These are phyloP conservation scores for Daldinia caldariorum DNA, from an alignment of 495 filamentous ascomycete species.

Conservation along the genomic window DNA sequence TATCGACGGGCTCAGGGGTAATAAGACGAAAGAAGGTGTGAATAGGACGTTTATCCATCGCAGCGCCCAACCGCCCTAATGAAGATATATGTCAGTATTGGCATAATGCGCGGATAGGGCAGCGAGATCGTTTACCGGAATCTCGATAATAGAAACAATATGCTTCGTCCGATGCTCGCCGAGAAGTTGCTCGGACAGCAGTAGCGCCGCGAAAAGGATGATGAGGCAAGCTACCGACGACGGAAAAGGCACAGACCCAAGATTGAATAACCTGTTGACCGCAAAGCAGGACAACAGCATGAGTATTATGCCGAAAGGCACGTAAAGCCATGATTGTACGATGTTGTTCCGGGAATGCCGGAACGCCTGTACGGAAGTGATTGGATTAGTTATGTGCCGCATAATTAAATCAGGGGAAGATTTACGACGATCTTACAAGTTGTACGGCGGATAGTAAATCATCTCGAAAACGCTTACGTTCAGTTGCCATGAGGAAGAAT, in stretches of 20 bases:
- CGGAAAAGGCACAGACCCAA: conserved; percentile 61
- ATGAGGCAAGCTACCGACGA: conserved; percentile 63
- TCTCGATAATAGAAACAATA: conserved; percentile 57
- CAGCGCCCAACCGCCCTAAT: conserved; percentile 62
- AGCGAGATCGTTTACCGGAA: conserved; percentile 53
- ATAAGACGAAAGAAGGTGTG: conserved; percentile 63
- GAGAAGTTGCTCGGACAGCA: conserved; percentile 54
- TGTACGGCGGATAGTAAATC: conserved; percentile 31
- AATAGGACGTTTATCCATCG: conserved; percentile 66
- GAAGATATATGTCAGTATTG: conserved; percentile 5
- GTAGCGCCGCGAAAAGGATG: conserved; percentile 57
- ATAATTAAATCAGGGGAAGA: not conserved
- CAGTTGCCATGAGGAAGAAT: not conserved
- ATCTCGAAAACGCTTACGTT: not conserved
- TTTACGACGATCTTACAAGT: conserved; percentile 24
- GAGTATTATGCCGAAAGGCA: conserved; percentile 57
- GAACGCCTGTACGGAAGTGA: conserved; percentile 23
- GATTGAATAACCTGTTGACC: conserved; percentile 58
- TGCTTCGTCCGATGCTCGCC: conserved; percentile 57
- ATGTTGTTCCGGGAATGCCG: conserved; percentile 41
- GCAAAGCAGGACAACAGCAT: conserved; percentile 63
- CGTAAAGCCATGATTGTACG: conserved; percentile 59
- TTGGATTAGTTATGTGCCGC: not conserved
- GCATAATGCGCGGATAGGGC: not conserved
- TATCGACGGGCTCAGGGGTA: conserved; percentile 62